Evolutionary conservation across 495 filamentous ascomycete genomes (phyloP), one percentile per base, ranked within the genome.

Genomic region (Penicillium maclennaniae): DNA sequence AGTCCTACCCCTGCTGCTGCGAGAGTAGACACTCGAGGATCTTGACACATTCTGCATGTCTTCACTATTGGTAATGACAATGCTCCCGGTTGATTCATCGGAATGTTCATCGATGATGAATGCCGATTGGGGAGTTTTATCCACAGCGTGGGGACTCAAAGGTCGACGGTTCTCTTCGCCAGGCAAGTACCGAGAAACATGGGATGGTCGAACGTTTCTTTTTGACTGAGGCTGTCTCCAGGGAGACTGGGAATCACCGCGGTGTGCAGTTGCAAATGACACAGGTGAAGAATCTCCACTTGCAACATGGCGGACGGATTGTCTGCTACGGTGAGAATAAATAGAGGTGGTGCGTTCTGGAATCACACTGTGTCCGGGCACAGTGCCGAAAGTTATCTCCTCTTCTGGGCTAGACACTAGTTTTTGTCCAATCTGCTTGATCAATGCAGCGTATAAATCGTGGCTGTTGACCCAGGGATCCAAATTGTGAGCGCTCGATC

Each of bases 361-460:
- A 43, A 69, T 45, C 21, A 54, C 64, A 28, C 58, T 63, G 48
- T 66, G 67, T 47, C 64, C 60, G 34, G 67, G 62, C 16, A 75
- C 68, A 28, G 59, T 63, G 20, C 69, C 68, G 38, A 63, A 45
- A 7, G 64, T 28, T 3, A 70, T 56, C 16, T 72, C 68, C 52
- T 70, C 63, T 19, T 74, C 66, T 4, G 59, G 23, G 38, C 65
- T 60, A 43, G 63, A 27, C 2, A 58, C 40, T 20, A 54, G 48
- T 53, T 68, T 49, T 45, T 61, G 61, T 34, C 77, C 72, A 43
- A 88, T 78, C 25, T 82, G 80, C 56, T 82, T 84, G 78, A 90
- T 84, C 55, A 92, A 70, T 0, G 88, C 88, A 3, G 85, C 84
- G 58, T 88, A 91, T 28, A 92, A 71, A 26, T 86, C 79, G 21